Percentiles rank a stretch among this genome's conserved stretches.
These are phyloP conservation scores for Cenchrus fungigraminus DNA, from an alignment of 176 grass and related monocot genomes.

Conservation along the genomic window DNA sequence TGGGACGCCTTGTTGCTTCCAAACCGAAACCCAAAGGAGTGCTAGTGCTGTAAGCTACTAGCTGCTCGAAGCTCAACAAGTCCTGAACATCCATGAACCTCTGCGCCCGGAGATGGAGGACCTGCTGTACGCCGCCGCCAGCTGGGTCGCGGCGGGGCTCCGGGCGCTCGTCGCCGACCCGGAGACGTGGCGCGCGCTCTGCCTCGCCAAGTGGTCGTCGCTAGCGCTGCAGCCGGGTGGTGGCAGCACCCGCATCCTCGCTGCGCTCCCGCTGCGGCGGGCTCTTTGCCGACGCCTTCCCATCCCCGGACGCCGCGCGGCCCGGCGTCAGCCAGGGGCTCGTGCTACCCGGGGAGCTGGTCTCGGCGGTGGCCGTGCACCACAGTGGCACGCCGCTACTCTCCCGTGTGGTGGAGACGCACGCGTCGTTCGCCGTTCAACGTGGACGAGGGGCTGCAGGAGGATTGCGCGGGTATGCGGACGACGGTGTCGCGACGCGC, in stretches of 20 bases:
- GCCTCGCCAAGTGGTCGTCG: constrained; percentile 78
- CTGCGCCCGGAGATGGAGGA: too few species aligned
- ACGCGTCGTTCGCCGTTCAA: constrained; percentile 58
- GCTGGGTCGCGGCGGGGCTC: constrained; percentile 58
- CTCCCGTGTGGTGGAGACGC: constrained; percentile 62
- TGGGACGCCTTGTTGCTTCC: too few species aligned
- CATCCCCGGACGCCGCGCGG: constrained; percentile 15
- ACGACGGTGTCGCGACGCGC: too few species aligned
- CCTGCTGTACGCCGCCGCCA: constrained; percentile 32
- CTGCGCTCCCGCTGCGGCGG: constrained; percentile 32
- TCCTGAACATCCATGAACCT: constrained; percentile 26
- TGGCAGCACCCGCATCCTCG: constrained; percentile 2
- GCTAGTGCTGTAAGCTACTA: neutral
- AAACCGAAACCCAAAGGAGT: too few species aligned
- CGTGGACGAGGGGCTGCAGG: constrained; percentile 28
- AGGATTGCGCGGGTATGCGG: too few species aligned
- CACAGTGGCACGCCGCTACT: constrained; percentile 45
- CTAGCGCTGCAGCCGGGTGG: constrained; percentile 11
- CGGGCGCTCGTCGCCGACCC: constrained; percentile 52
- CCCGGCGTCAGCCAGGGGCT: too few species aligned
- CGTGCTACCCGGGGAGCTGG: constrained; percentile 24
- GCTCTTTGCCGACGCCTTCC: constrained; percentile 70
- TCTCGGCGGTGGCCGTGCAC: constrained; percentile 75
- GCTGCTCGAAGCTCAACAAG: constrained; percentile 21
- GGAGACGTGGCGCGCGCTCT: constrained; percentile 69